These are phyloP conservation scores for Reutealis trisperma DNA, from an alignment of 345 rosid species.

Conservation along the genomic window DNA sequence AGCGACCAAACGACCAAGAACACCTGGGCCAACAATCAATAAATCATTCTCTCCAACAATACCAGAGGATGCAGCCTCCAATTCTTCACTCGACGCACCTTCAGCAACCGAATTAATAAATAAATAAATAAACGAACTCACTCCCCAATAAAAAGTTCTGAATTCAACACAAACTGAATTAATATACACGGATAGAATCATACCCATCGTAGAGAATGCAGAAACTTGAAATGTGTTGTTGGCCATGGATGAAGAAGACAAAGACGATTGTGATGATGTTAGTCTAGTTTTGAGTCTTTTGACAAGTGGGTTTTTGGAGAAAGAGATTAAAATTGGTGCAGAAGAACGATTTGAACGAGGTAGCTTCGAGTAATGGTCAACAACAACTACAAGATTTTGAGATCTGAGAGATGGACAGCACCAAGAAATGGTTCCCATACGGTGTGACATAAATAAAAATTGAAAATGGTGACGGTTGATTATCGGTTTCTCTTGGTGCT, in stretches of 20 bases:
- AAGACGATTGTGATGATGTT: conserved; percentile 14
- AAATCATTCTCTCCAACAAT: conserved; percentile 68
- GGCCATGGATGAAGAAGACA: conserved; percentile 25
- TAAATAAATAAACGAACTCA: conserved; percentile 6
- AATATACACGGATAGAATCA: neutral
- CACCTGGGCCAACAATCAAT: conserved; percentile 91
- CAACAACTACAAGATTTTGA: neutral
- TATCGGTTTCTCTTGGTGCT: neutral
- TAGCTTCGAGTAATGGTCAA: conserved; percentile 9
- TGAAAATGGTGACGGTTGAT: neutral
- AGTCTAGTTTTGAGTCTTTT: conserved; percentile 20
- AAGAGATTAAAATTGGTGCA: neutral
- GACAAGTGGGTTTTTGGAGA: conserved; percentile 5
- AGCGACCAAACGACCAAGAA: conserved; percentile 95
- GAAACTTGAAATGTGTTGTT: conserved; percentile 45
- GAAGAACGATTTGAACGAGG: conserved; percentile 21
- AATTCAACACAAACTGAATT: neutral
- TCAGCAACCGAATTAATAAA: conserved; percentile 16
- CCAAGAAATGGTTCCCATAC: conserved; percentile 50
- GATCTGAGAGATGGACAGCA: conserved; percentile 2
- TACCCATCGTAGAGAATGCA: conserved; percentile 57
- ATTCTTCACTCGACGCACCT: conserved; percentile 51
- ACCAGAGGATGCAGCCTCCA: conserved; percentile 47
- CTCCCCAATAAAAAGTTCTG: neutral
- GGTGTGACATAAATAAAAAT: neutral